These are phyloP conservation scores for Trichosporon sp. DNA, from an alignment of 1,284 basidiomycete genomes.

Conservation along the genomic window DNA sequence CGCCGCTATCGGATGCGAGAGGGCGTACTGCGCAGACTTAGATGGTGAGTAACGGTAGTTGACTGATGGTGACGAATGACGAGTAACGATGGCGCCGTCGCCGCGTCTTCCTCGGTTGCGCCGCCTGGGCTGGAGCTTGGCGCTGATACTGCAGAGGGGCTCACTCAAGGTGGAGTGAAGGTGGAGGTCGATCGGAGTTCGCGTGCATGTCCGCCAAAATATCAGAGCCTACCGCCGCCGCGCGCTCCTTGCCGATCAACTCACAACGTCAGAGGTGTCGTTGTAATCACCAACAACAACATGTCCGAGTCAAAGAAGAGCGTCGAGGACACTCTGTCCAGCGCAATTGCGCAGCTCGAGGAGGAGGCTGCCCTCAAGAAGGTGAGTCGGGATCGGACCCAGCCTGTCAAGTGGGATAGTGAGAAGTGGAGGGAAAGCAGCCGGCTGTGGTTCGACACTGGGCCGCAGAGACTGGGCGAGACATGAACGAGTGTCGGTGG, in stretches of 20 bases:
- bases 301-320: conserved; percentile 19
- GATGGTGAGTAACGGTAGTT: not conserved
- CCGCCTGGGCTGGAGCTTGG: not conserved
- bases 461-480: too few relatives aligned
- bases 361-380: conserved; percentile 53
- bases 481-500: too few relatives aligned
- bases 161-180: not conserved
- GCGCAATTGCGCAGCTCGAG: conserved; percentile 51
- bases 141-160: not conserved
- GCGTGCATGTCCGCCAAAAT: not conserved
- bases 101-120: not conserved
- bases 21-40: too few relatives aligned
- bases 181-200: not conserved
- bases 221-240: not conserved
- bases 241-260: not conserved
- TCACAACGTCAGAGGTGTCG: not conserved
- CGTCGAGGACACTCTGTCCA: conserved; percentile 40
- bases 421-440: not conserved
- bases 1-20: not conserved
- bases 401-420: not conserved
- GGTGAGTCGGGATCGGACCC: conserved; percentile 34
- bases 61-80: conserved; percentile 4
- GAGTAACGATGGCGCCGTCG: conserved; percentile 4
- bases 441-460: too few relatives aligned
- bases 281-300: not conserved